Evolutionary conservation across 2,329 filamentous ascomycete genomes (phyloP), one percentile per base, ranked within the genome.

Genomic region (Macrophomina tecta): DNA sequence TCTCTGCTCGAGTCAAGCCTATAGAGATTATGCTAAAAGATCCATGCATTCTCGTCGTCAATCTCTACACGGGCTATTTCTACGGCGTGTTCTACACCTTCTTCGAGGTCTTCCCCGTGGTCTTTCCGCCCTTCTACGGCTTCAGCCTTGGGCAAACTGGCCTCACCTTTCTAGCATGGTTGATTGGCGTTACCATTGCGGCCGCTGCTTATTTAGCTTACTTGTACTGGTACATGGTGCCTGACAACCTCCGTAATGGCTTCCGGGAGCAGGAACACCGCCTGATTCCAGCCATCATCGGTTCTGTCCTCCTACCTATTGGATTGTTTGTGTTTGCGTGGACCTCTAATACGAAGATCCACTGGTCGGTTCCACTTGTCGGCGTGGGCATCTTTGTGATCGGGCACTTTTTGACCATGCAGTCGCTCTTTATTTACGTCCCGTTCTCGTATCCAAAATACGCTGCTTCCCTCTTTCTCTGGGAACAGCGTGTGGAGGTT

Each of bases 281-380:
- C 2, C 75, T 85, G 0, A 76, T 79, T 5, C 80, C 82, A 0
- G 79, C 82, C 69, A 86, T 89, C 70, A 70, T 83, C 9, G 87
- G 86, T 2, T 86, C 83, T 2, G 79, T 83, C 4, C 67, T 86
- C 14, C 76, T 84, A 2, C 80, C 82, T 2, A 74, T 78, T 11
- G 81, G 82, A 0, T 73, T 86, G 23, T 84, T 86, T 69, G 83
- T 82, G 82, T 85, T 85, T 67, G 82, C 80, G 0, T 86, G 83
- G 83, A 84, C 84, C 0, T 82, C 79, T 0, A 76, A 82, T 56
- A 76, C 74, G 12, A 78, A 77, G 66, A 82, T 80, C 52, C 74
- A 73, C 2, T 81, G 79, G 79, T 72, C 74, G 40, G 78, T 80
- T 5, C 75, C 76, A 1, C 77, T 77, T 6, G 80, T 82, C 52